Conservation (phyloP, 306 rosid genomes). For the Aeschynomene evenia region DNA sequence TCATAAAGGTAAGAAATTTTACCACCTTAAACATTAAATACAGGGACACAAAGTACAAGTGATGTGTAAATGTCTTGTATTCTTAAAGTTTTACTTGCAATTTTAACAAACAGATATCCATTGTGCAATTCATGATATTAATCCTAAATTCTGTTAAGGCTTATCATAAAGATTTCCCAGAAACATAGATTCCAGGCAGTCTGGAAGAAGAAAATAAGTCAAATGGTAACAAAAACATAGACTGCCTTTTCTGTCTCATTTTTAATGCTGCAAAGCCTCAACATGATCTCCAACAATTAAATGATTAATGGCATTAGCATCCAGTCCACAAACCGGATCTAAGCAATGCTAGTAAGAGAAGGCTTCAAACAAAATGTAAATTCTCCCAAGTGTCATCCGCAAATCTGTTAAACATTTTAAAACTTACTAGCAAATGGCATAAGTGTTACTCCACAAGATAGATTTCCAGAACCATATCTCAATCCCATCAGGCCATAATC, state of each 20-base stretch:
- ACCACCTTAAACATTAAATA: slow-evolving; percentile 12
- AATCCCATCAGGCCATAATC: slow-evolving; percentile 81
- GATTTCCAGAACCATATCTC: slow-evolving; percentile 84
- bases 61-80: slow-evolving; percentile 8
- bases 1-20: neutral
- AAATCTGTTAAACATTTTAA: slow-evolving; percentile 2
- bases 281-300: slow-evolving; percentile 6
- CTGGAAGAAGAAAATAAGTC: neutral
- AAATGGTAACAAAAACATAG: neutral
- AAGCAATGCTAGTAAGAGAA: neutral
- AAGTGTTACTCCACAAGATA: slow-evolving; percentile 70
- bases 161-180: slow-evolving; percentile 2
- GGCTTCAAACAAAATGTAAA: neutral
- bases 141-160: slow-evolving; percentile 2
- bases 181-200: neutral
- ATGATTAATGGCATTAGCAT: neutral
- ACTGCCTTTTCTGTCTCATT: slow-evolving; percentile 1
- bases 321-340: slow-evolving; percentile 11
- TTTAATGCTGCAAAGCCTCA: neutral
- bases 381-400: neutral
- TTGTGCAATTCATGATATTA: neutral
- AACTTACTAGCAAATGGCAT: slow-evolving; percentile 72
- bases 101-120: neutral
- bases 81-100: neutral
- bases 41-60: neutral